Base-by-base conservation (phyloP, 352 stramenopile species). In the Phytopythium litorale region DNA sequence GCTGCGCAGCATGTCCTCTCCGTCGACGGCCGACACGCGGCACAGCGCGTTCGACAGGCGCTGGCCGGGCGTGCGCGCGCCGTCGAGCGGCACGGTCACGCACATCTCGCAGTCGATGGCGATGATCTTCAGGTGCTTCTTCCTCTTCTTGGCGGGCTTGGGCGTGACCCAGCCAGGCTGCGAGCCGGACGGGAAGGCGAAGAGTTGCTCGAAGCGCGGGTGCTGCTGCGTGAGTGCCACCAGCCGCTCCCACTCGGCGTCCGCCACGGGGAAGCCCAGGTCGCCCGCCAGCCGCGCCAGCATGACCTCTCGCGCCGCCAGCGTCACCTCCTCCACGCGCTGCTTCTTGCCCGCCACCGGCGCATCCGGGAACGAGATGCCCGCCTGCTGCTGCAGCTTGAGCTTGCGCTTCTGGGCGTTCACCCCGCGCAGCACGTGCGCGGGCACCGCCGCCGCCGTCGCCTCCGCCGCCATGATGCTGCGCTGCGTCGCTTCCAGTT, bases 41-140 rank as follows among this genome's bases (percentile, higher is more conserved):
- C 78, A 88, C n/a, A 96, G 56, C 28, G 87, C 76, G 51, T 84
- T 89, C 45, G 78, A 75, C 23, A 76, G 77, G 15, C 48, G 48
- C 16, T 54, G 48, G 48, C 28, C 28, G 5, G 16, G 15, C 5
- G 11, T 3, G 50, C 68, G 67, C 11, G 21, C 46, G 23, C 60
- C 59, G 32, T 45, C 33, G 16, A 79, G 49, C 11, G 72, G 13
- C 56, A 63, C 66, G 15, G 78, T 93, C 19, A 93, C 79, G 61
- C 87, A 96, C 87, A 96, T 96, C 54, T 96, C 87, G 62, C 87
- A 96, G 76, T 96, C 87, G 32, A 96, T 32, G 25, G 87, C 87
- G 21, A 94, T 71, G 51, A 94, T 81, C 63, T 85, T 82, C 21
- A 90, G 68, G 19, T 82, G 70, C 42, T 75, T 78, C 33, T 73